phyloP scores from a whole-genome alignment of 257 asterid genomes.

The Solanum pinnatisectum region DNA sequence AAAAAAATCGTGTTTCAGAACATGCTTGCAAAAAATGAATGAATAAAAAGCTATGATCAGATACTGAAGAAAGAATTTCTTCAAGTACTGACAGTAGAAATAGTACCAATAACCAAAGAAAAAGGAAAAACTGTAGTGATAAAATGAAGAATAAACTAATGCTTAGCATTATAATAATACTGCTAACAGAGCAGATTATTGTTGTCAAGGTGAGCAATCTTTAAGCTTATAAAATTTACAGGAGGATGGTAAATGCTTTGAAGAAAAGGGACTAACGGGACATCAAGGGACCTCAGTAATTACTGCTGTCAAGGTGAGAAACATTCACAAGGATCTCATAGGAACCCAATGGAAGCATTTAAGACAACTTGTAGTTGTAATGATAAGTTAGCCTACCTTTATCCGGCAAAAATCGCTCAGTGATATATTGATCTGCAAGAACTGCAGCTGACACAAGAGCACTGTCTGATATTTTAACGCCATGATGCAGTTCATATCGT shows the following conservation, averaged over 20 bases:
- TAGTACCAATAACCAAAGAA: not conserved
- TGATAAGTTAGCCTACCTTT: conserved; percentile 41
- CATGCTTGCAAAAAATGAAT: not conserved
- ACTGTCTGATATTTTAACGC: conserved; percentile 86
- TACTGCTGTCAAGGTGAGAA: not conserved
- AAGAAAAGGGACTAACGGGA: not conserved
- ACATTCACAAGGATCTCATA: not conserved
- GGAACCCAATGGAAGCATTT: not conserved
- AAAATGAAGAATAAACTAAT: not conserved
- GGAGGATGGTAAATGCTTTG: not conserved
- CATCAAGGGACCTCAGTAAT: not conserved
- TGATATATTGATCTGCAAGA: conserved; percentile 76
- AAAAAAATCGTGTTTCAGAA: not conserved
- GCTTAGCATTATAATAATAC: not conserved
- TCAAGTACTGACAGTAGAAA: not conserved
- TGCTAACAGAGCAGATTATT: not conserved
- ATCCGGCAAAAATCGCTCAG: conserved; percentile 91
- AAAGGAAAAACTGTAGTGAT: not conserved
- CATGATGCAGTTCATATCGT: conserved; percentile 89
- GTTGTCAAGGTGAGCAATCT: not conserved
- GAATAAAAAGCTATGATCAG: not conserved
- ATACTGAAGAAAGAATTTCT: not conserved
- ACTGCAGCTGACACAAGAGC: conserved; percentile 88
- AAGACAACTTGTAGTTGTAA: not conserved
- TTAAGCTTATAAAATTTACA: not conserved